These are phyloP conservation scores for Hortaea werneckii DNA, from an alignment of 2,329 filamentous ascomycete genomes.

Conservation along the genomic window DNA sequence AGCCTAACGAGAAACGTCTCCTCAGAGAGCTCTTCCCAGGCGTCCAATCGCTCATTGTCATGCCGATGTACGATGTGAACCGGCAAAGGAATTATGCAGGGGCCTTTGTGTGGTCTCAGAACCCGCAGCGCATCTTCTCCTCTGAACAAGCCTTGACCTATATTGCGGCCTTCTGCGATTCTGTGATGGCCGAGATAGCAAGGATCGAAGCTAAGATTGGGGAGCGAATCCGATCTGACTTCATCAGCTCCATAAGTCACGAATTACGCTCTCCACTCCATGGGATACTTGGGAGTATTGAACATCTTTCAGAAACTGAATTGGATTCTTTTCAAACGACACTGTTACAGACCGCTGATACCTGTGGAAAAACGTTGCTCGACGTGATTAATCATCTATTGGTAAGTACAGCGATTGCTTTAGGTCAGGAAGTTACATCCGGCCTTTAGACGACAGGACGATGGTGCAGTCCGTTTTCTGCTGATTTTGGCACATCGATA, in stretches of 20 bases:
- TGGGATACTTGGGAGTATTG: conserved; percentile 17
- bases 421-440: too few species aligned
- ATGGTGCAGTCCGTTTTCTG: too few species aligned
- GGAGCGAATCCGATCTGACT: conserved; percentile 25
- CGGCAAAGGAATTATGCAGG: background rate
- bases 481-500: too few species aligned
- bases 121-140: background rate
- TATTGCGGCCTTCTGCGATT: conserved; percentile 31
- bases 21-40: background rate
- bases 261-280: conserved; percentile 23
- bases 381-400: background rate
- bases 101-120: background rate
- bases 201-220: conserved; percentile 18
- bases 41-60: conserved; percentile 35
- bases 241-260: conserved; percentile 32
- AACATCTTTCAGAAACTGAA: conserved; percentile 16
- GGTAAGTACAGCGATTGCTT: too few species aligned
- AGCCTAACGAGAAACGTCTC: background rate
- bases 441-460: too few species aligned
- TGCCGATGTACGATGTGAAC: conserved; percentile 36
- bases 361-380: background rate
- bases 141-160: conserved; percentile 26
- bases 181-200: conserved; percentile 29
- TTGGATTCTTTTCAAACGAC: background rate
- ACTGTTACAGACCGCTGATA: background rate